These are phyloP conservation scores for Neonectria ditissima DNA, from an alignment of 2,329 filamentous ascomycete species.

Conservation along the genomic window DNA sequence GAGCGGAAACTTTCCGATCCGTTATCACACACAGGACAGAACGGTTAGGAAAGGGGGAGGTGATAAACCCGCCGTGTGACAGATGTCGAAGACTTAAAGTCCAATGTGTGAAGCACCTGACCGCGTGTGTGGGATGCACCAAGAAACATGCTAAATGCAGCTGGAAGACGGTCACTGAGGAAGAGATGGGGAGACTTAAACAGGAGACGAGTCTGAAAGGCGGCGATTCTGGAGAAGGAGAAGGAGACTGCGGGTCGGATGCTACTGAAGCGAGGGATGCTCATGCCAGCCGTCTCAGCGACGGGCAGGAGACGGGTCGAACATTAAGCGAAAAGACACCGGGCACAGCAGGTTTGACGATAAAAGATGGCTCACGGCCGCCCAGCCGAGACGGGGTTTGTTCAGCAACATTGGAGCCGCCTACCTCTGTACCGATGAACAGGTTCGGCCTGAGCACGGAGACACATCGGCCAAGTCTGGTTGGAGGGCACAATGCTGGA, in stretches of 20 bases:
- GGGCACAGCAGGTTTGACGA: slow-evolving; percentile 25
- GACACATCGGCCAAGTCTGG: slow-evolving; percentile 38
- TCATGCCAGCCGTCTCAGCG: slow-evolving; percentile 24
- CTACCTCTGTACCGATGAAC: slow-evolving; percentile 33
- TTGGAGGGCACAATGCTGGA: slow-evolving; percentile 18
- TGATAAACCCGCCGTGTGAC: slow-evolving; percentile 86
- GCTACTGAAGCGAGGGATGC: slow-evolving; percentile 29
- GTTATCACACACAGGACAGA: slow-evolving; percentile 83
- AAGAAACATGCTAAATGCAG: slow-evolving; percentile 91
- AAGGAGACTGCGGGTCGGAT: slow-evolving; percentile 30
- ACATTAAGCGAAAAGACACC: slow-evolving; percentile 39
- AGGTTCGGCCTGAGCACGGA: slow-evolving; percentile 39
- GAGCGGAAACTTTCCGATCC: slow-evolving; percentile 53
- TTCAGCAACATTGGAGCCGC: slow-evolving; percentile 37
- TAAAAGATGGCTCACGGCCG: slow-evolving; percentile 33
- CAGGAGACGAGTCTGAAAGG: slow-evolving; percentile 44
- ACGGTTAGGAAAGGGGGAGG: slow-evolving; percentile 77
- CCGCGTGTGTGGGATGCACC: slow-evolving; percentile 87
- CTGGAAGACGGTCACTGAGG: slow-evolving; percentile 84
- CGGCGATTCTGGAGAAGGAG: slow-evolving; percentile 33
- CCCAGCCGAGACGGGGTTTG: slow-evolving; percentile 39
- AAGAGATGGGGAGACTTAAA: slow-evolving; percentile 64
- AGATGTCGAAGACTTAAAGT: slow-evolving; percentile 83
- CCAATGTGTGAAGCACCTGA: slow-evolving; percentile 86
- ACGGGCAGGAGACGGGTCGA: slow-evolving; percentile 30